Conservation (phyloP, 164 flowering plant genomes). For the Kingdonia uniflora region DNA sequence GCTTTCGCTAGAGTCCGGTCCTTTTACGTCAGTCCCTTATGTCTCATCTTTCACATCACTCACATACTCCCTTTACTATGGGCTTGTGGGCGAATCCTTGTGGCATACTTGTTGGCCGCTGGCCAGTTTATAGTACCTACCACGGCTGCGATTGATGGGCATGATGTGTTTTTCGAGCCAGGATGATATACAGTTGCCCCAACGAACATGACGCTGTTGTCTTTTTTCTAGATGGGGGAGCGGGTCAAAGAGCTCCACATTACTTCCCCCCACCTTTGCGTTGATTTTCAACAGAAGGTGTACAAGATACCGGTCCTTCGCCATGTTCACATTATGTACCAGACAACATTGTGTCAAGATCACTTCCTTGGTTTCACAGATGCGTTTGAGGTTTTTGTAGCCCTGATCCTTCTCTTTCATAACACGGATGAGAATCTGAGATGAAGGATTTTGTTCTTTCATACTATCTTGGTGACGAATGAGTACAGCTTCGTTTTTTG, state of each 20-base stretch:
- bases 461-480: conserved; percentile 19
- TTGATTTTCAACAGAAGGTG: conserved; percentile 78
- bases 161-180: conserved; percentile 18
- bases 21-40: too few relatives aligned
- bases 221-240: conserved; percentile 33
- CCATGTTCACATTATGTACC: too few relatives aligned
- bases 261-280: conserved; percentile 83
- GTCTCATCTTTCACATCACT: too few relatives aligned
- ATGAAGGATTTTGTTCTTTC: too few relatives aligned
- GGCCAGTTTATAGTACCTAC: conserved; percentile 83
- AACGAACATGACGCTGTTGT: conserved; percentile 50
- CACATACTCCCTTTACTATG: conserved; percentile 41
- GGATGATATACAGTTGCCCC: conserved; percentile 96
- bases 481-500: conserved; percentile 17
- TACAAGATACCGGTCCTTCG: too few relatives aligned
- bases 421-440: conserved; percentile 56
- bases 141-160: conserved; percentile 77
- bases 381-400: conserved; percentile 60
- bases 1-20: too few relatives aligned
- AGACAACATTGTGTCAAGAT: conserved; percentile 67
- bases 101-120: conserved; percentile 61
- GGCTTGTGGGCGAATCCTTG: conserved; percentile 39
- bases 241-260: conserved; percentile 38
- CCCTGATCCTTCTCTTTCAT: conserved; percentile 48
- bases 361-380: conserved; percentile 61